A percentile compares a stretch with the other conserved stretches of the same genome.
Conservation (phyloP, 768 basidiomycete genomes). For the Boletus sensibilis region DNA sequence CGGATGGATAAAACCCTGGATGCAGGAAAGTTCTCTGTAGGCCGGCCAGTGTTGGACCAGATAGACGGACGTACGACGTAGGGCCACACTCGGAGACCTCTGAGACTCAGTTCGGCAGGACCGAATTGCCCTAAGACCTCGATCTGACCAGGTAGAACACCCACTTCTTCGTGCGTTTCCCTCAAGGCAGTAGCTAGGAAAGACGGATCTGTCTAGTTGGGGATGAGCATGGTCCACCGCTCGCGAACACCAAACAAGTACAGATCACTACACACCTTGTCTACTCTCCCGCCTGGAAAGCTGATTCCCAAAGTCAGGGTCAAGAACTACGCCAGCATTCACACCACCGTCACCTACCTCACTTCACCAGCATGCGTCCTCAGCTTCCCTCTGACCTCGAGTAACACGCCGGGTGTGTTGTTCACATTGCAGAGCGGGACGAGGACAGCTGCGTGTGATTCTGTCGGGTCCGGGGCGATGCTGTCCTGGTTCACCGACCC, state of each 20-base stretch:
- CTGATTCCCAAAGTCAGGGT: conserved; percentile 35
- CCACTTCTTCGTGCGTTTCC: conserved; percentile 75
- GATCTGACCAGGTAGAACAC: conserved; percentile 55
- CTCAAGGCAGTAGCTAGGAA: conserved; percentile 60
- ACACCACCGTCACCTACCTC: conserved; percentile 47
- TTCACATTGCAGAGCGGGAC: conserved; percentile 78
- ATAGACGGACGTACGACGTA: conserved; percentile 60
- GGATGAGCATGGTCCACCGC: not conserved
- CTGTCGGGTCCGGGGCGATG: conserved; percentile 22
- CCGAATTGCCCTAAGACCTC: conserved; percentile 67
- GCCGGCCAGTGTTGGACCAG: not conserved
- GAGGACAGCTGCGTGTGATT: conserved; percentile 64
- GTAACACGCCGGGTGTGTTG: conserved; percentile 60
- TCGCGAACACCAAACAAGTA: not conserved
- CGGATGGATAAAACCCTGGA: conserved; percentile 42
- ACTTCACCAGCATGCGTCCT: conserved; percentile 80
- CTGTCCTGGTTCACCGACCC: conserved; percentile 11
- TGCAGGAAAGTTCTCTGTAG: not conserved
- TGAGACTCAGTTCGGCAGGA: conserved; percentile 57
- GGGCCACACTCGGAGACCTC: conserved; percentile 69
- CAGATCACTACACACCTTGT: conserved; percentile 44
- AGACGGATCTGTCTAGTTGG: conserved; percentile 49
- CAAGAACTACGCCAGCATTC: not conserved
- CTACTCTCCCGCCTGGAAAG: conserved; percentile 74
- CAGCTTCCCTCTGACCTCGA: conserved; percentile 66